Base-by-base conservation (phyloP, 1,284 basidiomycete species). In the Thelephora terrestris region DNA sequence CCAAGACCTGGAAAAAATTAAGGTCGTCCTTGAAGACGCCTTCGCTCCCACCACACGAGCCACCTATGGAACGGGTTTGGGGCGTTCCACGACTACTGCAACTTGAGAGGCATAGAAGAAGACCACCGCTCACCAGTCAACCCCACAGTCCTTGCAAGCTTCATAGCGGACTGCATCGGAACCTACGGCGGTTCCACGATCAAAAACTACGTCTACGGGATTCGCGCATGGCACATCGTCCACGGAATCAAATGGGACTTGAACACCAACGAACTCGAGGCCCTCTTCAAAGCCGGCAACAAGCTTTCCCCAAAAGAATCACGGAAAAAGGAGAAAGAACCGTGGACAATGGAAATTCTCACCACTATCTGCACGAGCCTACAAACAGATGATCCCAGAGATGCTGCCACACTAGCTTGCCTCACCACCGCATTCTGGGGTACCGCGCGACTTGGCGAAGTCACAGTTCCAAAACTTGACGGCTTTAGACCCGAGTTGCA, bases 361-460 rank as follows among this genome's bases (percentile, higher is more conserved):
- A 2, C 12, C 0, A 16, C 16, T 1, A 47, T 61, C 3, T 37
- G 21, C 2, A 14, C 1, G 1, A 27, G 38, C 1, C 45, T 59
- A 16, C 39, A 53, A n/a, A 39, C 52, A 0, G 5, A 17, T 6
- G n/a, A 47, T 1, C 61, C 61, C 0, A 49, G 68, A 0, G 59
- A 71, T 29, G 58, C 61, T 0, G 64, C 69, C 0, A 55, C 64
- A 0, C 63, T 49, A 27, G 58, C 63, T 0, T 70, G 66, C 43
- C 54, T 65, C 0, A 65, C 64, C 0, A 61, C 62, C 0, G 48
- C 51, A 7, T 71, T 72, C 53, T 72, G 56, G 21, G 49, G 53
- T 0, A 50, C 58, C 0, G 59, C 64, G 0, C 47, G 64, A 0
- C 14, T 64, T 0, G 67, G 67, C 0, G 69, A 73, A 45, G 61